These are phyloP conservation scores for Penicillium sp. DNA, from an alignment of 2,329 filamentous ascomycete genomes.

Conservation along the genomic window DNA sequence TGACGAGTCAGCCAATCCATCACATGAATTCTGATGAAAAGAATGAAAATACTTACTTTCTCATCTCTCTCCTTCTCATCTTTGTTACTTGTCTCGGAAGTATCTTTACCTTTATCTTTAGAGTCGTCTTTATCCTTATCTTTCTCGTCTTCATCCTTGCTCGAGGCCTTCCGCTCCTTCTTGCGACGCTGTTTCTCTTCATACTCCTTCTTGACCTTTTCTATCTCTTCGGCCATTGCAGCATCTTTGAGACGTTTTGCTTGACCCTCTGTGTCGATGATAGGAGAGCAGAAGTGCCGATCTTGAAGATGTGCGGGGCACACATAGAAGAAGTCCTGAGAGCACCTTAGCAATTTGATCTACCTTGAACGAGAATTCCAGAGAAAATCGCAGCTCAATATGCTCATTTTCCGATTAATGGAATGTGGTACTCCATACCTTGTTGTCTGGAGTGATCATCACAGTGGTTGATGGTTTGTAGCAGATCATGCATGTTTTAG, in stretches of 20 bases:
- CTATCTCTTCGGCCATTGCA: constrained; percentile 47
- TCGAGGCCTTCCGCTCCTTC: constrained; percentile 57
- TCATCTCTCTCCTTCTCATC: constrained; percentile 54
- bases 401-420: no score
- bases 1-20: constrained; percentile 9
- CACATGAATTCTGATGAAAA: not conserved
- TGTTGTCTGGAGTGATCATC: constrained; percentile 83
- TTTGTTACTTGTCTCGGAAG: constrained; percentile 36
- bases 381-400: not conserved
- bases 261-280: constrained; percentile 47
- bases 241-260: constrained; percentile 47
- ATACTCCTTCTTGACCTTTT: constrained; percentile 56
- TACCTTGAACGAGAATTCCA: not conserved
- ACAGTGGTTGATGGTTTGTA: constrained; percentile 86
- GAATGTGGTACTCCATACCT: constrained; percentile 57
- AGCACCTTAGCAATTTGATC: not conserved
- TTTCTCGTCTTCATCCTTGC: constrained; percentile 52
- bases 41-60: constrained; percentile 45
- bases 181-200: constrained; percentile 76
- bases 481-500: constrained; percentile 87
- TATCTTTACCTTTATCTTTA: constrained; percentile 42
- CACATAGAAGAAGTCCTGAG: constrained; percentile 85
- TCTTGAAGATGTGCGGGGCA: constrained; percentile 84
- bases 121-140: constrained; percentile 48
- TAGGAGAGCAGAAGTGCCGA: constrained; percentile 69